Evolutionary conservation across 768 basidiomycete genomes (phyloP).

Genomic region (Trametes villosa): DNA sequence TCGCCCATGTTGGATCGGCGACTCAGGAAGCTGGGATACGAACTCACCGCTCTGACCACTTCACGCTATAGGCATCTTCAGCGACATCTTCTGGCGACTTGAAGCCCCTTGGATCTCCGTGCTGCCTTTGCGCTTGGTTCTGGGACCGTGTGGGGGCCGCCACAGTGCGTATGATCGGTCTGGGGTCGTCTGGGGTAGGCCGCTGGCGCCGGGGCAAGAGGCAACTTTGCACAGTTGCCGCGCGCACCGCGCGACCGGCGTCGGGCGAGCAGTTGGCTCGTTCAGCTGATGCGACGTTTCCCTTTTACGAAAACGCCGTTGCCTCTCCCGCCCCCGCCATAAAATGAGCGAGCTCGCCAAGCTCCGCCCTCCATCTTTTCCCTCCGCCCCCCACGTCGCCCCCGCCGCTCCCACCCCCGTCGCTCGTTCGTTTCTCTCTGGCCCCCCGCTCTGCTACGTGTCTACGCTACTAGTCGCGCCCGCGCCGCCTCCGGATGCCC

Average conservation of each 20-base stretch:
- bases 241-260: slow-evolving; percentile 11
- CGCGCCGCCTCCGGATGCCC: neutral
- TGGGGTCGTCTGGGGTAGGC: neutral
- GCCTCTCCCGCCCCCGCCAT: slow-evolving; percentile 4
- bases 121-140: neutral
- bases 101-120: neutral
- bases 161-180: neutral
- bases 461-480: neutral
- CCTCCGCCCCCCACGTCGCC: neutral
- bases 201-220: neutral
- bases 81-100: neutral
- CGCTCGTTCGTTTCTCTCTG: neutral
- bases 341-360: slow-evolving; percentile 2
- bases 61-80: too few species aligned
- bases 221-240: slow-evolving; percentile 1
- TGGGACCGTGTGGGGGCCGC: neutral
- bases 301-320: slow-evolving; percentile 12
- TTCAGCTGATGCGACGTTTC: slow-evolving; percentile 12
- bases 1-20: too few species aligned
- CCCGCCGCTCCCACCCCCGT: neutral
- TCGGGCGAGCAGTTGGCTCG: slow-evolving; percentile 7
- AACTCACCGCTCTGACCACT: too few species aligned
- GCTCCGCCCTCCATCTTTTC: neutral
- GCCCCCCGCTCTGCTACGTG: neutral
- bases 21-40: too few species aligned